These are phyloP conservation scores for Termitomyces sp. DNA, from an alignment of 768 basidiomycete genomes.

Conservation along the genomic window DNA sequence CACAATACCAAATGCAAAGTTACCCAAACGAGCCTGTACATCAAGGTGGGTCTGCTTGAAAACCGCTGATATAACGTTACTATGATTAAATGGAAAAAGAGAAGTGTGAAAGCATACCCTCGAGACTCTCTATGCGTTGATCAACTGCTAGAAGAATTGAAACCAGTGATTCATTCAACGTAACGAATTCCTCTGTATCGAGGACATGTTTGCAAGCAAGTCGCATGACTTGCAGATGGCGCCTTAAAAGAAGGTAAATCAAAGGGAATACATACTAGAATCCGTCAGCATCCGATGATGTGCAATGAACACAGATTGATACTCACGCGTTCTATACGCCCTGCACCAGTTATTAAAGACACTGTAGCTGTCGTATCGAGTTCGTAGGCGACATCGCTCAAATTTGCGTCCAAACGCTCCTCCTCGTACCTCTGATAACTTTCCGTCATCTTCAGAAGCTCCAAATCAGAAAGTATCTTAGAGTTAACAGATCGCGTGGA, in stretches of 20 bases:
- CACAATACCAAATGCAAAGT: constrained; percentile 33
- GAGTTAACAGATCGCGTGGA: constrained; percentile 24
- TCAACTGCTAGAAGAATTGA: constrained; percentile 24
- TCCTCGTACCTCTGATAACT: constrained; percentile 23
- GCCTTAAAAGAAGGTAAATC: constrained; percentile 27
- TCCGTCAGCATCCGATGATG: neutral
- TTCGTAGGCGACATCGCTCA: constrained; percentile 25
- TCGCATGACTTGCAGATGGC: constrained; percentile 25
- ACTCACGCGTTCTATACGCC: constrained; percentile 30
- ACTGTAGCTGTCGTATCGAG: constrained; percentile 29
- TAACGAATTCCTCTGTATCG: constrained; percentile 24
- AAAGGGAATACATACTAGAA: constrained; percentile 29
- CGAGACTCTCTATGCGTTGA: constrained; percentile 25
- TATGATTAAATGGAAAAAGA: neutral
- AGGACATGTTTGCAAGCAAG: constrained; percentile 29
- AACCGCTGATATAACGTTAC: constrained; percentile 17
- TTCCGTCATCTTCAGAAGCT: constrained; percentile 21
- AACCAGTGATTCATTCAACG: constrained; percentile 24
- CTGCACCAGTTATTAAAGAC: constrained; percentile 25
- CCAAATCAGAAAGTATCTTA: constrained; percentile 21
- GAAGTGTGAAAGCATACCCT: constrained; percentile 17
- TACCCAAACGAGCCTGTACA: constrained; percentile 25
- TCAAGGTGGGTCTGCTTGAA: constrained; percentile 31
- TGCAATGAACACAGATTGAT: neutral
- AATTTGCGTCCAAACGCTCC: constrained; percentile 21